Evolutionary conservation across 768 basidiomycete genomes (phyloP).

Genomic region (Dioszegia hungarica): DNA sequence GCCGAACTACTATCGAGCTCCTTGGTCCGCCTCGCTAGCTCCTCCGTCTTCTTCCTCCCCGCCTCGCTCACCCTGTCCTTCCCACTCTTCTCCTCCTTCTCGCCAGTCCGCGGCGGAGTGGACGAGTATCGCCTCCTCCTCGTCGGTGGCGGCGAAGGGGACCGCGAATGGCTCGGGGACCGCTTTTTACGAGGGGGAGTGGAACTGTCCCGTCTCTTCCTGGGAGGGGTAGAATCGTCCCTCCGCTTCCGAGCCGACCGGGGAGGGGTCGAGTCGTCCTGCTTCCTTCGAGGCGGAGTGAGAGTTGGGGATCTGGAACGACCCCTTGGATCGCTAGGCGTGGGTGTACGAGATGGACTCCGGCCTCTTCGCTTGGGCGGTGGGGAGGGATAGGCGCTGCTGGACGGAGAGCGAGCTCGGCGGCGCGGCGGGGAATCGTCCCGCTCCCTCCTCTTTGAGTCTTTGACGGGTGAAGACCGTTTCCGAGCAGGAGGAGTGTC

Average conservation of each 20-base stretch:
- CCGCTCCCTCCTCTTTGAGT: conserved; percentile 1
- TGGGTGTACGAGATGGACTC: conserved; percentile 19
- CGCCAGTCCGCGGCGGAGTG: conserved; percentile 2
- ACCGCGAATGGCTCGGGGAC: neutral
- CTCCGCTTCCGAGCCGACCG: conserved; percentile 7
- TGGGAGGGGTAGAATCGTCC: conserved; percentile 11
- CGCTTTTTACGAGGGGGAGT: conserved; percentile 2
- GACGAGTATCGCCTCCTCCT: conserved; percentile 3
- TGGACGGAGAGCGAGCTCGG: conserved; percentile 2
- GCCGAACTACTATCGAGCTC: conserved; percentile 10
- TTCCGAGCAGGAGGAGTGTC: conserved; percentile 7
- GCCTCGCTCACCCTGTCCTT: too few relatives aligned
- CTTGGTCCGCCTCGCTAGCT: neutral
- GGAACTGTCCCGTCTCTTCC: conserved; percentile 6
- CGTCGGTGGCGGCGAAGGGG: neutral
- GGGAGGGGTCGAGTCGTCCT: conserved; percentile 8
- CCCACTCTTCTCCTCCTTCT: conserved; percentile 9
- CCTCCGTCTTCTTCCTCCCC: conserved; percentile 14
- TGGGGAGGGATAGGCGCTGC: neutral
- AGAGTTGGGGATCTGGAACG: conserved; percentile 15
- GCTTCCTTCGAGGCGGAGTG: conserved; percentile 16
- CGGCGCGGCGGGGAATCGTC: conserved; percentile 18
- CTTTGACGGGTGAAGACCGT: neutral
- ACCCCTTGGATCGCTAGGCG: conserved; percentile 10
- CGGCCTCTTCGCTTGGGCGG: conserved; percentile 6